Base-by-base conservation (phyloP, 2,329 filamentous ascomycete genomes). In the Shiraia sp. region DNA sequence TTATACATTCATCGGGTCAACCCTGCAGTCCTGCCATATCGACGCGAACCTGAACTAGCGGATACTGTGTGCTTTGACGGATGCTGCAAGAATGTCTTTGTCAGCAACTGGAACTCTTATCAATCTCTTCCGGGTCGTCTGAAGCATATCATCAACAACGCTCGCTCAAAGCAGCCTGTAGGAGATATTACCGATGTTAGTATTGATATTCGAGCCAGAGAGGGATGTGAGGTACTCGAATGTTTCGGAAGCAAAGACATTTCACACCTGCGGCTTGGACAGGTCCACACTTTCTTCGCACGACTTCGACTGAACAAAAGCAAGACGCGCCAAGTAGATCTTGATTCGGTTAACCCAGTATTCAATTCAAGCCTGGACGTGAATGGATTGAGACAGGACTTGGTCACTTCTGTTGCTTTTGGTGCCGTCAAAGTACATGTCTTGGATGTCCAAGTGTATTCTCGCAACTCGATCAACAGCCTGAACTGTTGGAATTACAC, bases 1-100 rank as follows among this genome's bases (percentile, higher is more conserved):
- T 23, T 65, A 2, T 45, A 52, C 27, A 40, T 65, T 8, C 59
- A 66, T 37, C 59, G 58, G 15, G 53, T 65, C 37, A 66, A 57
- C 29, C 56, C 61, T 10, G 57, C 58, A 14, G 22, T 49, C 6
- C 35, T 65, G 12, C 63, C 63, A 3, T 60, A 47, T 36, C 49
- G 42, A 12, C 41, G 42, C 9, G 19, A 44, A 10, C 40, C 47
- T n/a, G 44, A 51, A 13, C 32, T 36, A 6, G 32, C 36, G 23
- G 45, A 60, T 10, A 34, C 16, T 3, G 15, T 55, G 3, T 65
- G 59, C 27, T 29, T 26, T 4, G 43, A 57, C 6, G 15, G 16
- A 7, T 65, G 62, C 39, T 65, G 61, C 39, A 43, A 51, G 29
- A 61, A 61, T 23, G 49, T 62, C 10, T 54, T 57, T 19, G 45